These are phyloP conservation scores for Epichloe coenophiala DNA, from an alignment of 2,329 filamentous ascomycete species.

Conservation along the genomic window DNA sequence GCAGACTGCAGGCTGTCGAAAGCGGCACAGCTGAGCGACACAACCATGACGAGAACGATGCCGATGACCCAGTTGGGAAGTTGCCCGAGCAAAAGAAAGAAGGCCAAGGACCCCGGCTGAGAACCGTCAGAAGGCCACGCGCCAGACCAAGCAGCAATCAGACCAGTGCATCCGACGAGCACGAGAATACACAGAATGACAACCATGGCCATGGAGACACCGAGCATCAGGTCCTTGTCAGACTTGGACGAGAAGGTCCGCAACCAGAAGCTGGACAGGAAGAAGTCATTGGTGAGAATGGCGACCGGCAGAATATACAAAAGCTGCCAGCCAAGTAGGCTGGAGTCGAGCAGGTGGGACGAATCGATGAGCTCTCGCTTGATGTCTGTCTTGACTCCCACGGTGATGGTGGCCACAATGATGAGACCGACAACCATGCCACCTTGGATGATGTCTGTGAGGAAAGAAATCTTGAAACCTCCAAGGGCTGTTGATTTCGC, in stretches of 20 bases:
- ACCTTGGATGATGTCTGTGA: slow-evolving; percentile 73
- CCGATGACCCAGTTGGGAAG: slow-evolving; percentile 73
- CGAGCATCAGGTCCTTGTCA: slow-evolving; percentile 65
- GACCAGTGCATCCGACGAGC: slow-evolving; percentile 58
- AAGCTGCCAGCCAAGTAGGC: slow-evolving; percentile 69
- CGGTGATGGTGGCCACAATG: slow-evolving; percentile 62
- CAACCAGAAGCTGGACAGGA: slow-evolving; percentile 74
- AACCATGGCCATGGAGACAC: slow-evolving; percentile 53
- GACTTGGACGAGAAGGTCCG: slow-evolving; percentile 69
- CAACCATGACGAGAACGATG: slow-evolving; percentile 68
- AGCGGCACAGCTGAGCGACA: slow-evolving; percentile 61
- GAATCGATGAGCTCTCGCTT: slow-evolving; percentile 52
- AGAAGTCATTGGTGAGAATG: slow-evolving; percentile 75
- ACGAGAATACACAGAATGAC: slow-evolving; percentile 56
- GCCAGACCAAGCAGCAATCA: slow-evolving; percentile 68
- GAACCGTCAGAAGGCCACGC: slow-evolving; percentile 51
- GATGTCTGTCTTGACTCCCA: slow-evolving; percentile 62
- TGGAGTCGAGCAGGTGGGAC: slow-evolving; percentile 56
- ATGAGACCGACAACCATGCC: slow-evolving; percentile 64
- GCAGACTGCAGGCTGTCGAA: slow-evolving; percentile 73
- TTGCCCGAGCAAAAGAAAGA: slow-evolving; percentile 60
- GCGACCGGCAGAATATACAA: slow-evolving; percentile 75
- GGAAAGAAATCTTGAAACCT: slow-evolving; percentile 71
- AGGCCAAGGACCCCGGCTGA: slow-evolving; percentile 48
- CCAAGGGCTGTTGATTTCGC: slow-evolving; percentile 44